Percentiles rank a stretch among this genome's conserved stretches.
Evolutionary conservation across 306 rosid genomes (phyloP).

Genomic region (Cicer cuneatum): DNA sequence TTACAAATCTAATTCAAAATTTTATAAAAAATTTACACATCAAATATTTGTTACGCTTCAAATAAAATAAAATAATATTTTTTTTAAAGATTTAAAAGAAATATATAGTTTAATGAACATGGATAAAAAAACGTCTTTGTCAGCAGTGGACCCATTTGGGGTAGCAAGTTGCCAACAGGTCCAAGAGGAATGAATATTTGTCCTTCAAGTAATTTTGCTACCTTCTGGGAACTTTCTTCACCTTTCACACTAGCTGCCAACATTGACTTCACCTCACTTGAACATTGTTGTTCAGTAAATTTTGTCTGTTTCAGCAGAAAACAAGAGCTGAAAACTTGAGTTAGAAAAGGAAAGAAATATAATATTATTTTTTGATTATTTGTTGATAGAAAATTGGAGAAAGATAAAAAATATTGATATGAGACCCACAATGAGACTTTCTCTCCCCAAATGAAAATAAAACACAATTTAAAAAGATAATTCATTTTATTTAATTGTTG

Average conservation of each 20-base stretch:
- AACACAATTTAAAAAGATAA: too few species aligned
- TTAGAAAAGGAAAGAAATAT: neutral
- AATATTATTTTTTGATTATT: too few species aligned
- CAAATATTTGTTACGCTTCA: too few species aligned
- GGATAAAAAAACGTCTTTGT: slow-evolving; percentile 46
- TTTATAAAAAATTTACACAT: too few species aligned
- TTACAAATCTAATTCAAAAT: too few species aligned
- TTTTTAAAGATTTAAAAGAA: neutral
- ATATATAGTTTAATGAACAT: slow-evolving; percentile 28
- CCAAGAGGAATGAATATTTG: slow-evolving; percentile 60
- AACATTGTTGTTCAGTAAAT: neutral
- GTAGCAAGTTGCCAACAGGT: slow-evolving; percentile 11
- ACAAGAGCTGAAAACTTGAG: neutral
- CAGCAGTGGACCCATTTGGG: slow-evolving; percentile 16
- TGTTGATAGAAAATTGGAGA: too few species aligned
- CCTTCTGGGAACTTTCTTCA: slow-evolving; percentile 59
- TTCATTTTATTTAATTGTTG: too few species aligned
- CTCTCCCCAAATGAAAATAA: too few species aligned
- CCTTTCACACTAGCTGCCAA: slow-evolving; percentile 45
- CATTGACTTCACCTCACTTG: slow-evolving; percentile 40
- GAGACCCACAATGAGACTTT: too few species aligned
- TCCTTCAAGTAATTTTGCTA: slow-evolving; percentile 6
- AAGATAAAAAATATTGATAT: too few species aligned
- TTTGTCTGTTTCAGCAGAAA: neutral
- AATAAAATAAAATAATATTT: neutral